Evolutionary conservation across 208 protist species (phyloP), one percentile per base, ranked within the genome.

Genomic region (Leishmania mexicana): DNA sequence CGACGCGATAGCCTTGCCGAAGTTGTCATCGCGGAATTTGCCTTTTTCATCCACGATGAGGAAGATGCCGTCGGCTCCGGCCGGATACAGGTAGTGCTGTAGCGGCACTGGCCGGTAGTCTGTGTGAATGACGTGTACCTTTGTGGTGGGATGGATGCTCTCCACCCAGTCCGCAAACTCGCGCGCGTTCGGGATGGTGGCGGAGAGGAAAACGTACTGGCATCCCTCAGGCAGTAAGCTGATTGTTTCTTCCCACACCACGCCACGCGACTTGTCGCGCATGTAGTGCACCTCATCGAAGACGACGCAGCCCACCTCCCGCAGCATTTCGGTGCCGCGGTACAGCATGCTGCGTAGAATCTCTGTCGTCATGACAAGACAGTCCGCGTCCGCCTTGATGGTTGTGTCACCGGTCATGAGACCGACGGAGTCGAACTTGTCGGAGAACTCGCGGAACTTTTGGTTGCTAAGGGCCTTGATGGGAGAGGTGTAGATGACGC

Each of bases 231-330:
- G 99, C 15, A 99, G 89, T 13, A 99, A 80, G 86, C 99, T 99
- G 78, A 99, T 99, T 51, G 99, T 99, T 86, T 99, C 99, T 88
- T 99, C 99, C 99, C 99, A 99, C 3, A 99, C 99, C 1, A 99
- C 99, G 79, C 99, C 99, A 71, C 99, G 96, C 8, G 95, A 97
- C 84, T 99, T 99, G 88, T 99, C 99, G 58, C 99, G 93, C 98
- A 99, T 99, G 93, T 99, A 99, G 91, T 99, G 99, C 72, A 99
- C 99, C 90, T 99, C 99, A 88, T 99, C 99, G 83, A 99, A 99
- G 57, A 99, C 96, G 19, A 99, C 99, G 94, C 99, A 99, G 35
- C 97, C 97, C 11, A 99, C 98, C 88, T 99, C 99, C 31, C 99
- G 97, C 77, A 99, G 97, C 76, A 99, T 95, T 84, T 99, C 99